These are phyloP conservation scores for Oenanthe sinensis DNA, from an alignment of 129 eudicot genomes.

Conservation along the genomic window DNA sequence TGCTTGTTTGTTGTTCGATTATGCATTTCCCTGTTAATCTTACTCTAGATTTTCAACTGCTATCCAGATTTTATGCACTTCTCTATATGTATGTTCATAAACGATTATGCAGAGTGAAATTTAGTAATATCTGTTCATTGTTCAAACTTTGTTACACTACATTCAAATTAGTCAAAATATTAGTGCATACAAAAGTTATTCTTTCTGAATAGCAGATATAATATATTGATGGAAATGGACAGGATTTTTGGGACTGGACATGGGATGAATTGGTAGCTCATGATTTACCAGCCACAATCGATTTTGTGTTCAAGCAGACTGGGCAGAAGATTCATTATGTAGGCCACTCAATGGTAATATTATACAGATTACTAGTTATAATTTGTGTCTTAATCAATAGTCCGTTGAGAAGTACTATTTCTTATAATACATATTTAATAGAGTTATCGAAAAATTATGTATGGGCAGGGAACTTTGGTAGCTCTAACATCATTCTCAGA, in stretches of 20 bases:
- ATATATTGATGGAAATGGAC: not conserved
- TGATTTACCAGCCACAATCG: constrained; percentile 62
- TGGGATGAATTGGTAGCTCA: constrained; percentile 81
- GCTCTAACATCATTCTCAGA: constrained; percentile 75
- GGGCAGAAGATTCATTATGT: constrained; percentile 67
- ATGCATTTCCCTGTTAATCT: not conserved
- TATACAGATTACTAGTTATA: not conserved
- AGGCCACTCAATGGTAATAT: constrained; percentile 65
- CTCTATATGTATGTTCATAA: not conserved
- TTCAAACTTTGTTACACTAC: not conserved
- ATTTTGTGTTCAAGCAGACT: constrained; percentile 53
- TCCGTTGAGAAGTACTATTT: not conserved
- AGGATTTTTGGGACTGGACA: constrained; percentile 96
- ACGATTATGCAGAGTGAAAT: not conserved
- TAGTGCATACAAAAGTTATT: not conserved
- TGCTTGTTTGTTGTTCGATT: not conserved
- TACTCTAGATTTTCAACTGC: not conserved
- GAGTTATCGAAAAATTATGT: not conserved
- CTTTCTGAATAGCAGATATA: not conserved
- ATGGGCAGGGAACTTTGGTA: constrained; percentile 70
- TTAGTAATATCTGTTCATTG: not conserved
- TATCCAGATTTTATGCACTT: not conserved
- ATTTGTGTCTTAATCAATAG: not conserved
- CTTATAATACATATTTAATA: not conserved
- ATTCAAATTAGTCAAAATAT: not conserved